phyloP scores from a whole-genome alignment of 345 rosid genomes.

The Dipteronia sinensis region DNA sequence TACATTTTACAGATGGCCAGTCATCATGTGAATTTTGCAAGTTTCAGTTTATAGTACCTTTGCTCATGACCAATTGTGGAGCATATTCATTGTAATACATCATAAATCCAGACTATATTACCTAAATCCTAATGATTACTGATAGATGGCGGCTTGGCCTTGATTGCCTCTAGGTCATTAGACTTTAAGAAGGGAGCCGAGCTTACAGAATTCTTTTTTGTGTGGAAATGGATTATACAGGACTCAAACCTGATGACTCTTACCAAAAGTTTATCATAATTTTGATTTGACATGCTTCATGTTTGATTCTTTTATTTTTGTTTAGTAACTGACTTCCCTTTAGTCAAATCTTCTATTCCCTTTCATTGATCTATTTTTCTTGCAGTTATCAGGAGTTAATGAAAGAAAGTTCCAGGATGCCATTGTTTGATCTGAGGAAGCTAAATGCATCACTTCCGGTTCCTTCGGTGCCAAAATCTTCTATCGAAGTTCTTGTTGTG shows the following conservation, averaged over 20 bases:
- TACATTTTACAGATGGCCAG: background rate
- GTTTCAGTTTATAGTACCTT: background rate
- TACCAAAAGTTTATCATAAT: background rate
- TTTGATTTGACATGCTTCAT: background rate
- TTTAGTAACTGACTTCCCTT: background rate
- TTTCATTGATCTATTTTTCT: conserved; percentile 11
- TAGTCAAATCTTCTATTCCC: background rate
- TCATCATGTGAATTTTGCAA: background rate
- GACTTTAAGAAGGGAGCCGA: background rate
- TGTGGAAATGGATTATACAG: background rate
- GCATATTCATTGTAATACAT: background rate
- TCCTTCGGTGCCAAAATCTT: conserved; percentile 52
- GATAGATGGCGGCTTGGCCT: background rate
- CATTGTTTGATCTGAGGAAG: conserved; percentile 82
- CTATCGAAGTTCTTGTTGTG: conserved; percentile 56
- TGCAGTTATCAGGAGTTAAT: conserved; percentile 78
- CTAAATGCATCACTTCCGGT: conserved; percentile 89
- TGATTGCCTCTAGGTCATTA: background rate
- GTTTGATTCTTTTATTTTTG: background rate
- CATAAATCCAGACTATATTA: background rate
- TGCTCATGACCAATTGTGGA: background rate
- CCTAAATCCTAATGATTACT: background rate
- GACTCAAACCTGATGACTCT: background rate
- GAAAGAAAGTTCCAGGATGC: conserved; percentile 75
- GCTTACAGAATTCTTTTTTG: background rate